phyloP scores from a whole-genome alignment of 257 asterid genomes.

The Solanum arcanum region DNA sequence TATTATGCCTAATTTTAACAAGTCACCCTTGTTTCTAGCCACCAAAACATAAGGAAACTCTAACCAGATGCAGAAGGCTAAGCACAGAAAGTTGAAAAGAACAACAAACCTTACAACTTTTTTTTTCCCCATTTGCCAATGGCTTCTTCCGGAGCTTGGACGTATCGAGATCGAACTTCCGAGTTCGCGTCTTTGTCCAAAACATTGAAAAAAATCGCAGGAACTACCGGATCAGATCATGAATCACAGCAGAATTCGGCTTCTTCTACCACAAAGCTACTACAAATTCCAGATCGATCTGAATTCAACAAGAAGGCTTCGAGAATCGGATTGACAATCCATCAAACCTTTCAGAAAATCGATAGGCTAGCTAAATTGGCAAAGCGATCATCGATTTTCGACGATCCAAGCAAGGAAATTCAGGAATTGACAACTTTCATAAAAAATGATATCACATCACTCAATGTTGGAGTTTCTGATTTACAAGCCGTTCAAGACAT shows the following conservation, averaged over 20 bases:
- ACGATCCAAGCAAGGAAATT: constrained; percentile 78
- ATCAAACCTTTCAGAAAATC: constrained; percentile 68
- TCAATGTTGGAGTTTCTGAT: constrained; percentile 58
- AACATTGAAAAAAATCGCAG: constrained; percentile 34
- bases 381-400: constrained; percentile 68
- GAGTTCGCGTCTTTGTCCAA: constrained; percentile 42
- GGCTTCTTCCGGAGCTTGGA: constrained; percentile 27
- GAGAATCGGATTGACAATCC: constrained; percentile 54
- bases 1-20: neutral
- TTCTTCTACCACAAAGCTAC: neutral
- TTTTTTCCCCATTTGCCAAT: neutral
- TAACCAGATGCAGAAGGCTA: neutral
- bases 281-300: constrained; percentile 44
- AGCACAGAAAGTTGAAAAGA: neutral
- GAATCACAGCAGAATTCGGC: neutral
- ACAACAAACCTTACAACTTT: neutral
- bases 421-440: constrained; percentile 60
- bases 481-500: constrained; percentile 51
- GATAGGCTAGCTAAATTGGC: constrained; percentile 60
- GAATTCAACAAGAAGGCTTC: constrained; percentile 71
- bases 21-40: neutral
- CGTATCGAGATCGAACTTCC: constrained; percentile 59
- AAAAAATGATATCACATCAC: constrained; percentile 59
- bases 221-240: neutral
- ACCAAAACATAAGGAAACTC: neutral